Conservation (phyloP, 805 yeast genomes). For the Wickerhamomyces mucosus region DNA sequence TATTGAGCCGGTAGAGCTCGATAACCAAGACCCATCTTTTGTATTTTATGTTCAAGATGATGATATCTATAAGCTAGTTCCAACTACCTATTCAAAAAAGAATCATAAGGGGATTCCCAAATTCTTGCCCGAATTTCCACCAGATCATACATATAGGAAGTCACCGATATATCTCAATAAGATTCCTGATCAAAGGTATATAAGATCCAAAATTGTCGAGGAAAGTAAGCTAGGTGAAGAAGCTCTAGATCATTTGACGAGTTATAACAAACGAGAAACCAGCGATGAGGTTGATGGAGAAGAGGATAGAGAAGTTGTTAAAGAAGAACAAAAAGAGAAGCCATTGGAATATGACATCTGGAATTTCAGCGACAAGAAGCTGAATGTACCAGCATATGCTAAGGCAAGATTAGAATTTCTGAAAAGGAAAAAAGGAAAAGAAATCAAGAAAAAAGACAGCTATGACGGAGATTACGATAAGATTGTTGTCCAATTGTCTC, state of each 20-base stretch:
- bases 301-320: slow-evolving; percentile 4
- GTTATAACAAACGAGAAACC: slow-evolving; percentile 13
- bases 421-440: slow-evolving; percentile 11
- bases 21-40: slow-evolving; percentile 34
- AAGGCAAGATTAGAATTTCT: slow-evolving; percentile 32
- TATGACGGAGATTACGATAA: slow-evolving; percentile 2
- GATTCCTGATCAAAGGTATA: slow-evolving; percentile 57
- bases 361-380: slow-evolving; percentile 14
- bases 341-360: slow-evolving; percentile 3
- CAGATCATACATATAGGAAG: slow-evolving; percentile 82
- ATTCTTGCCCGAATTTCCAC: slow-evolving; percentile 86
- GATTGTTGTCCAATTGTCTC: slow-evolving; percentile 7
- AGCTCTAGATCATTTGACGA: slow-evolving; percentile 56
- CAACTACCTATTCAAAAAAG: slow-evolving; percentile 31
- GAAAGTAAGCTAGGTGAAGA: slow-evolving; percentile 77
- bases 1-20: slow-evolving; percentile 16
- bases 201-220: slow-evolving; percentile 63
- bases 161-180: slow-evolving; percentile 61
- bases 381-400: slow-evolving; percentile 54
- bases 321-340: neutral
- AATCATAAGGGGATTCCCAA: slow-evolving; percentile 41
- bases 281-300: slow-evolving; percentile 5
- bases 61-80: slow-evolving; percentile 46
- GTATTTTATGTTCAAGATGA: slow-evolving; percentile 45
- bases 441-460: slow-evolving; percentile 2